phyloP scores from a whole-genome alignment of 2,329 filamentous ascomycete genomes.

The Cercospora sp. region DNA sequence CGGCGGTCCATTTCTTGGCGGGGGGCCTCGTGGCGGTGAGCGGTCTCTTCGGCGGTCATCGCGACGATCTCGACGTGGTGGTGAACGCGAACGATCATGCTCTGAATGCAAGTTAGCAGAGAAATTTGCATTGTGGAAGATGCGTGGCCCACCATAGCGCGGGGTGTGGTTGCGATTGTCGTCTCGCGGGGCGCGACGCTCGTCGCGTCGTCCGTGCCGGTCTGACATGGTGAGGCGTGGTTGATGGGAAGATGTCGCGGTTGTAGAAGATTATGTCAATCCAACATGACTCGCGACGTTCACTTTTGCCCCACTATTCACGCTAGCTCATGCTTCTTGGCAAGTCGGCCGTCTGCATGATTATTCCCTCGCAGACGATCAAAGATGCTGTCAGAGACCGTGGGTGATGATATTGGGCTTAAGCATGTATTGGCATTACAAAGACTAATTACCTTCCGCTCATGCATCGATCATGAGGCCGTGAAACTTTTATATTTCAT shows the following conservation, averaged over 20 bases:
- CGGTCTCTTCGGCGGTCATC: conserved; percentile 30
- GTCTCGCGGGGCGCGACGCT: conserved; percentile 31
- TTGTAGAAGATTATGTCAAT: not conserved
- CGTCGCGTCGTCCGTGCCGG: conserved; percentile 30
- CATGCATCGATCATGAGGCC: not conserved
- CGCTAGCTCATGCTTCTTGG: not conserved
- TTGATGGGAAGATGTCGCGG: not conserved
- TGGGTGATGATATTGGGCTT: not conserved
- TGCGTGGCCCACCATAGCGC: conserved; percentile 30
- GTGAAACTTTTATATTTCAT: conserved; percentile 67
- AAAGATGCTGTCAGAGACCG: not conserved
- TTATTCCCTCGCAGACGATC: not conserved
- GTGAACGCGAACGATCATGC: conserved; percentile 36
- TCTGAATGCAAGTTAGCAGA: conserved; percentile 27
- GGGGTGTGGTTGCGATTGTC: conserved; percentile 31
- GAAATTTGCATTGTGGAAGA: not conserved
- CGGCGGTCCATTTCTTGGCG: conserved; percentile 19
- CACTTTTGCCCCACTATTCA: not conserved
- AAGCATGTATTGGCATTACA: not conserved
- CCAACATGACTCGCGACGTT: not conserved
- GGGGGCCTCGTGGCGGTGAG: not conserved
- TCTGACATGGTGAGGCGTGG: conserved; percentile 26
- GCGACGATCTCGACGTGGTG: conserved; percentile 33
- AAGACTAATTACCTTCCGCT: not conserved
- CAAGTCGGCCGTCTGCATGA: not conserved